Conservation (phyloP, 2,329 filamentous ascomycete genomes). For the Lachnellula hyalina region DNA sequence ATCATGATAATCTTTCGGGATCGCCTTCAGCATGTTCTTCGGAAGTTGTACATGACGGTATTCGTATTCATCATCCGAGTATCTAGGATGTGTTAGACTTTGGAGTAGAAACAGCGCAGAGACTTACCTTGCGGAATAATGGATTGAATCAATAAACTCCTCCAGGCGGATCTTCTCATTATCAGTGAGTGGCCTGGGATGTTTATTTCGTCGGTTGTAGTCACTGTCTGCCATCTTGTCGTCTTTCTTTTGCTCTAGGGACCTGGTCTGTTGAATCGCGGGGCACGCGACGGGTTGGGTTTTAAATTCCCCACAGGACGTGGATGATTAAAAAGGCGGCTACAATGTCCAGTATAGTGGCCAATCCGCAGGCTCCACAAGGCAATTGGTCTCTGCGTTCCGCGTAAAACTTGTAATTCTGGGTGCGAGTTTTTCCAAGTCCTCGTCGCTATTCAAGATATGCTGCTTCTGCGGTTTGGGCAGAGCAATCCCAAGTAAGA, state of each 20-base stretch:
- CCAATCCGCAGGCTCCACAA: too few species aligned
- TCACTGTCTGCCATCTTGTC: conserved; percentile 43
- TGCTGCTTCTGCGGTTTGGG: background rate
- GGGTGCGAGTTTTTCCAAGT: background rate
- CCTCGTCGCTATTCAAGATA: background rate
- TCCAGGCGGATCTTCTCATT: conserved; percentile 77
- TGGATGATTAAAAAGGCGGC: background rate
- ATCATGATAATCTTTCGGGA: conserved; percentile 93
- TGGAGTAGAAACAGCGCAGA: background rate
- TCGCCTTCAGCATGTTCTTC: conserved; percentile 96
- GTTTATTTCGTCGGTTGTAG: conserved; percentile 77
- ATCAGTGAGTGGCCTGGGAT: conserved; percentile 74
- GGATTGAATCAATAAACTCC: conserved; percentile 88
- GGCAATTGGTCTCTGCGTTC: too few species aligned
- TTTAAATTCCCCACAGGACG: background rate
- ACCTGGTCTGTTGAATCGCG: conserved; percentile 1
- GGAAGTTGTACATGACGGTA: conserved; percentile 97
- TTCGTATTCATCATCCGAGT: conserved; percentile 87
- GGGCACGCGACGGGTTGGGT: conserved; percentile 11
- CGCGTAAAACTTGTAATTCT: too few species aligned
- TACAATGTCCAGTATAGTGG: too few species aligned
- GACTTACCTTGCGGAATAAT: conserved; percentile 84
- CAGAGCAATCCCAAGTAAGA: background rate
- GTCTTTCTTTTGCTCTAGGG: background rate
- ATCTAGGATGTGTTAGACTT: conserved; percentile 50